Base-by-base conservation (phyloP, 2,329 filamentous ascomycete species). In the Fusarium setosum region DNA sequence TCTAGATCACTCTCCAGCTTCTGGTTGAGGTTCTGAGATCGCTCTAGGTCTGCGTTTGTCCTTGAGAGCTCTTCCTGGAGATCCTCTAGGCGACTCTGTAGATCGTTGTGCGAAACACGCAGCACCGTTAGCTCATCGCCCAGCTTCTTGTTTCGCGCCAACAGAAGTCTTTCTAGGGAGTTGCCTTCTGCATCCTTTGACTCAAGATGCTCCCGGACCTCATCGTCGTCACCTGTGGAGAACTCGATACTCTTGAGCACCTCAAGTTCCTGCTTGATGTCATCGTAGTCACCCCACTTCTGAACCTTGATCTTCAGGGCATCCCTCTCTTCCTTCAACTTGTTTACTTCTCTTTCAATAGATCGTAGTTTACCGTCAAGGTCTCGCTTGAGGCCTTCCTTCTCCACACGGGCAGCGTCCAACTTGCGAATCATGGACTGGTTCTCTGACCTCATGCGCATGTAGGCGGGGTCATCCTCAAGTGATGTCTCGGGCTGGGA, bases 231-330 rank as follows among this genome's bases (percentile, higher is more conserved):
- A 8, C 93, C 94, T 1, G 93, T 95, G 3, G 95, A 92, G 72
- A 99, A 97, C 76, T 99, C 96, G 71, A 99, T 97, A 69, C 95
- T 97, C 86, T 97, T 97, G 61, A 99, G 87, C 62, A 98, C 94
- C 73, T 98, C 95, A 4, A 99, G 85, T 78, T 99, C 96, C 67
- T 96, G 92, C 79, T 96, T 97, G 45, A 99, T 88, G 59, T 98
- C 95, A 31, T 98, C 94, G 75, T 99, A 99, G 76, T 99, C 96
- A 68, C 88, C 88, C 89, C 93, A 96, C 75, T 92, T 96, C 65
- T 93, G 89, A 4, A 98, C 87, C 79, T 96, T 97, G 34, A 84
- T 82, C 73, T 91, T 92, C 56, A 98, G 82, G 23, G 85, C 83
- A 61, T 97, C 94, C 65, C 92, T 90, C 75, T 98, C 96, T 29